A percentile compares a stretch with the other conserved stretches of the same genome.
These are phyloP conservation scores for Ceraceosorus guamensis DNA, from an alignment of 1,284 basidiomycete genomes.

Conservation along the genomic window DNA sequence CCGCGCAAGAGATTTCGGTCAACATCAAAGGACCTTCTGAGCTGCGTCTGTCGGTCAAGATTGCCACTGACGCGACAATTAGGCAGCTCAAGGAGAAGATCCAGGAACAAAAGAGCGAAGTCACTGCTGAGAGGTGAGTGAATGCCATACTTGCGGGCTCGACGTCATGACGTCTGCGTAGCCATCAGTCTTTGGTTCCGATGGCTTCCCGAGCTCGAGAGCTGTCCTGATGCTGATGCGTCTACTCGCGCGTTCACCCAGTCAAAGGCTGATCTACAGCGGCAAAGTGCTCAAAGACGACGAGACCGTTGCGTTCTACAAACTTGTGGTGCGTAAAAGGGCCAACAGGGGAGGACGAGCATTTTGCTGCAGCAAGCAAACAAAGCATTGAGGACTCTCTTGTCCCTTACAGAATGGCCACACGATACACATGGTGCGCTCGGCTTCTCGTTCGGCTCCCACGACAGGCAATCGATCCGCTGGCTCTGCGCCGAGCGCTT, in stretches of 20 bases:
- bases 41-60: slow-evolving; percentile 31
- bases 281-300: slow-evolving; percentile 47
- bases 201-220: too few relatives aligned
- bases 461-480: slow-evolving; percentile 25
- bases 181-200: too few relatives aligned
- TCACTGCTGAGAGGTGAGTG: slow-evolving; percentile 36
- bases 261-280: slow-evolving; percentile 42
- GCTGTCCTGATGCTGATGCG: not conserved
- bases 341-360: not conserved
- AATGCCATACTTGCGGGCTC: too few relatives aligned
- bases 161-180: too few relatives aligned
- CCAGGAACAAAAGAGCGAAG: slow-evolving; percentile 29
- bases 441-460: slow-evolving; percentile 29
- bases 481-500: slow-evolving; percentile 5
- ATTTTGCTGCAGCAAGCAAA: not conserved
- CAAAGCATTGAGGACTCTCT: not conserved
- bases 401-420: slow-evolving; percentile 10
- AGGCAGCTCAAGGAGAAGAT: slow-evolving; percentile 42
- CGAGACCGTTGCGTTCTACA: slow-evolving; percentile 35
- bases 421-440: slow-evolving; percentile 45
- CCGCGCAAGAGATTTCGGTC: slow-evolving; percentile 25
- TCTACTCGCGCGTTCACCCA: not conserved
- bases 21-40: slow-evolving; percentile 46
- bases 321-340: slow-evolving; percentile 23
- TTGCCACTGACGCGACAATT: slow-evolving; percentile 32